Conservation (phyloP, 331 rosid genomes). For the Phaseolus coccineus region DNA sequence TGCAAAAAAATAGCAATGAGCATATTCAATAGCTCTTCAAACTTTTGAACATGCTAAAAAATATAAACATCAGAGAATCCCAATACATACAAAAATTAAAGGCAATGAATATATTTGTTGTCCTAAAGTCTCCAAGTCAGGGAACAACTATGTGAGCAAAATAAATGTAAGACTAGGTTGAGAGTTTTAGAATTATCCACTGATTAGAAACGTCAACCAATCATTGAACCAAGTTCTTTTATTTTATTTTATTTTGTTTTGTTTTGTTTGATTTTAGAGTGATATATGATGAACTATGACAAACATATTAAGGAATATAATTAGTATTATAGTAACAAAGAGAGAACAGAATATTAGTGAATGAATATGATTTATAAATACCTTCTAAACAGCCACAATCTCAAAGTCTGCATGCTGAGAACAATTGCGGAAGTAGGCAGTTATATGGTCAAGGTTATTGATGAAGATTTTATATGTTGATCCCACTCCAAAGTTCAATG, state of each 20-base stretch:
- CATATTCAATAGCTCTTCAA: too few species aligned
- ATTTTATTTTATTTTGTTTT: background rate
- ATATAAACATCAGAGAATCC: background rate
- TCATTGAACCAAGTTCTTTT: background rate
- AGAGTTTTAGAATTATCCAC: constrained; percentile 21
- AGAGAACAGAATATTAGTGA: constrained; percentile 13
- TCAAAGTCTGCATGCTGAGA: constrained; percentile 55
- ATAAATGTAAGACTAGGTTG: constrained; percentile 26
- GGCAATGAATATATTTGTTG: background rate
- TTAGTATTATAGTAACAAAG: constrained; percentile 10
- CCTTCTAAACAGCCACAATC: constrained; percentile 52
- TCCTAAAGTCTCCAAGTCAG: constrained; percentile 10
- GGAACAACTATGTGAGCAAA: background rate
- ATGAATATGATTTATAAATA: constrained; percentile 34
- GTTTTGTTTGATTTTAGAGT: background rate
- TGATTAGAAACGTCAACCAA: constrained; percentile 29
- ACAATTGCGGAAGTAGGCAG: constrained; percentile 56
- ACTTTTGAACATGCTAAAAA: too few species aligned
- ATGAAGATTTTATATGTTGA: constrained; percentile 57
- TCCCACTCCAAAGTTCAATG: constrained; percentile 49
- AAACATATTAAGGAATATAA: constrained; percentile 18
- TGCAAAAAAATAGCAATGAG: too few species aligned
- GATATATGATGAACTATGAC: constrained; percentile 35
- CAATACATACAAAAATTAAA: constrained; percentile 10
- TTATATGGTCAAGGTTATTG: constrained; percentile 52